Base-by-base conservation (phyloP, 179 eudicot genomes). In the Corrigiola litoralis region DNA sequence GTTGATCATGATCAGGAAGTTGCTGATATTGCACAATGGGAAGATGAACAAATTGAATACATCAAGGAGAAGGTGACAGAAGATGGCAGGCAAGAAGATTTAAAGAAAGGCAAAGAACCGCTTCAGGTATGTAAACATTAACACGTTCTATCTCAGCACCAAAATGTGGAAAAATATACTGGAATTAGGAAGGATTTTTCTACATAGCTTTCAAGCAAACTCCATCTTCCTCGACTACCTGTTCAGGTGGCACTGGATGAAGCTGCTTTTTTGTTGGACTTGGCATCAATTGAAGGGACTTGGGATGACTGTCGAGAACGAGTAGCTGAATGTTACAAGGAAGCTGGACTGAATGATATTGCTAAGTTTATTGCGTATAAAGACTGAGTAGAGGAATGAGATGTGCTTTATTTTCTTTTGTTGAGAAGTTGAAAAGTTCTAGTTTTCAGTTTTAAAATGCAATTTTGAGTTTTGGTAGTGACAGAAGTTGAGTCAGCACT, bases 11-110 rank as follows among this genome's bases (percentile, higher is more conserved):
- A 48, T 75, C 70, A 92, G 98, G 95, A 87, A 87, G 94, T 86
- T 65, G 98, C 98, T 63, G 75, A 66, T 58, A 75, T 92, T 49
- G 98, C 98, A 74, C 84, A 90, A 69, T 92, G 98, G 95, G 98
- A 87, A 1, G 96, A 92, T 70, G 97, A 92, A 74, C 97, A 87
- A 77, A 83, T 92, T 57, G 95, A 90, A 55, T 85, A 77, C 73
- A 85, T 92, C 45, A 78, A 78, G 76, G 89, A 81, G 69, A 94
- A 86, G 75, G 87, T 94, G 70, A 67, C 99, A 2, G 89, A 87
- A 29, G 87, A 85, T 78, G 99, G 97, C 23, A 82, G 76, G 68
- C 84, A 76, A 75, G 94, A 85, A 45, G 99, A 90, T 79, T 59
- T 94, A 36, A 82, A 81, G 74, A 94, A 94, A 79, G 99, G 99